phyloP scores from a whole-genome alignment of 208 protist species.

The Leishmania mexicana region DNA sequence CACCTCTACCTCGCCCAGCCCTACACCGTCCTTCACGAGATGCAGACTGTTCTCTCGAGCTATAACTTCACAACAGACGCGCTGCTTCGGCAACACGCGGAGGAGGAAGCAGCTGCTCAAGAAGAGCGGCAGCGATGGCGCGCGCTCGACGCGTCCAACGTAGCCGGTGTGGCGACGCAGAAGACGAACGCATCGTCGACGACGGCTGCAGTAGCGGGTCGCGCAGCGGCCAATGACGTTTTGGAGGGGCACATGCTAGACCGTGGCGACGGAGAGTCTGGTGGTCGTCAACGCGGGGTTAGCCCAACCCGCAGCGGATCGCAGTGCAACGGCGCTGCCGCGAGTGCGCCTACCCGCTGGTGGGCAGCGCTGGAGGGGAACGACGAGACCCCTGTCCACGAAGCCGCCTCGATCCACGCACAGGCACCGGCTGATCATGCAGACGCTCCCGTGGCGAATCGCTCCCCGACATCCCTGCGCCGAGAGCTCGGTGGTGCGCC shows the following conservation, averaged over 20 bases:
- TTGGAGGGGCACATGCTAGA: not conserved
- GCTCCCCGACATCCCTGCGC: not conserved
- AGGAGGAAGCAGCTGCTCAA: not conserved
- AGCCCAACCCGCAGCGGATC: not conserved
- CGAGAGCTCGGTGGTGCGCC: not conserved
- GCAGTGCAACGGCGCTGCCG: not conserved
- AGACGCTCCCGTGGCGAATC: not conserved
- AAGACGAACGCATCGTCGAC: not conserved
- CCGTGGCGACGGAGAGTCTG: not conserved
- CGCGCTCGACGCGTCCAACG: not conserved
- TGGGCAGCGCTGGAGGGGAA: not conserved
- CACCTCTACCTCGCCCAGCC: slow-evolving; percentile 62
- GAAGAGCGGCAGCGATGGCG: not conserved
- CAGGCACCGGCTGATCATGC: not conserved
- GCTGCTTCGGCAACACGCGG: slow-evolving; percentile 30
- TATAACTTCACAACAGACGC: slow-evolving; percentile 66
- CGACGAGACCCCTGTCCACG: no score
- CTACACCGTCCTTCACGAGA: slow-evolving; percentile 45
- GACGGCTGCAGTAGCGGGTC: not conserved
- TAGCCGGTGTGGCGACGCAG: not conserved
- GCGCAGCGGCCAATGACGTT: not conserved
- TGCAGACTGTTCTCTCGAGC: slow-evolving; percentile 43
- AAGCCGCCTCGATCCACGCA: not conserved
- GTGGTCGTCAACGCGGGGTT: not conserved
- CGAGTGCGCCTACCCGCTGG: not conserved